Percentiles rank a stretch among this genome's conserved stretches.
Evolutionary conservation across 441 rosid genomes (phyloP).

Genomic region (Adansonia gregorii): DNA sequence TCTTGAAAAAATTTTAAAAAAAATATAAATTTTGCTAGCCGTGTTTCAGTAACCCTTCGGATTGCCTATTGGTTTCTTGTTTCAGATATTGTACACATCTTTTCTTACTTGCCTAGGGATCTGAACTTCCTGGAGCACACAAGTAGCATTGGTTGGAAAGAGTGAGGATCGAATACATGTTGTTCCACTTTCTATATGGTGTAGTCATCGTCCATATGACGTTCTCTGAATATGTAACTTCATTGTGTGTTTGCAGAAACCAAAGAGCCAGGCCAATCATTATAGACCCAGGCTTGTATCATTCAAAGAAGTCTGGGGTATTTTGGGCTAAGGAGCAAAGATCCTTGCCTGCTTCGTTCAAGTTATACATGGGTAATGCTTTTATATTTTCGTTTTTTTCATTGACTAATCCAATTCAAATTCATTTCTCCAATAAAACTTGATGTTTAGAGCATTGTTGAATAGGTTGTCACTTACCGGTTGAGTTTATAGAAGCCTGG

Average conservation of each 20-base stretch:
- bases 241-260: constrained; percentile 47
- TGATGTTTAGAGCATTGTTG: neutral
- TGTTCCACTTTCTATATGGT: constrained; percentile 10
- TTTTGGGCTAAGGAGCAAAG: constrained; percentile 91
- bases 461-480: neutral
- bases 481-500: neutral
- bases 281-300: constrained; percentile 89
- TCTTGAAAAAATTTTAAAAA: neutral
- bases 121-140: constrained; percentile 91
- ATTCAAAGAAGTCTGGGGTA: constrained; percentile 74
- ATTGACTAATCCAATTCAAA: neutral
- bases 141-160: constrained; percentile 91
- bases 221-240: neutral
- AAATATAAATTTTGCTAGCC: neutral
- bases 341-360: constrained; percentile 84
- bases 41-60: neutral
- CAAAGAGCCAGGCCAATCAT: constrained; percentile 90
- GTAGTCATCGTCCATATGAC: neutral
- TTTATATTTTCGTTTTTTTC: neutral
- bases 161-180: constrained; percentile 56
- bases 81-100: constrained; percentile 87
- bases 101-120: constrained; percentile 89
- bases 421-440: too few relatives aligned
- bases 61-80: constrained; percentile 27
- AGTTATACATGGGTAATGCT: constrained; percentile 68